Base-by-base conservation (phyloP, 2,329 filamentous ascomycete genomes). In the Colletotrichum sp. region DNA sequence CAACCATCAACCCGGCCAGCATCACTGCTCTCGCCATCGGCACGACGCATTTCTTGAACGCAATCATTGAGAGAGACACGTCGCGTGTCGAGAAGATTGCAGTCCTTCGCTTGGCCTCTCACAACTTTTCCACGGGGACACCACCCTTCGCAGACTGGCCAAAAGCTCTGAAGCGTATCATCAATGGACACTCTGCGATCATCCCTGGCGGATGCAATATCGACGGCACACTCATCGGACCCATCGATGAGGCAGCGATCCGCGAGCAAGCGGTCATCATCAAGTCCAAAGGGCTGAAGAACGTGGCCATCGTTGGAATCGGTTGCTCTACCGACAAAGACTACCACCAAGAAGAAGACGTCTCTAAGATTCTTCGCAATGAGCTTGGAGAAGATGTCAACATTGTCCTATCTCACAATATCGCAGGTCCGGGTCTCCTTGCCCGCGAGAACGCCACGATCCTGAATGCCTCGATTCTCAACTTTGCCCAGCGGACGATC, bases 21-120 rank as follows among this genome's bases (percentile, higher is more conserved):
- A 83, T 91, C 21, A 85, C 87, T 16, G 88, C 87, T 75, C 86
- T 90, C 16, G 89, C 88, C 4, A 89, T 91, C 76, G 89, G 89
- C 68, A 90, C 88, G 2, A 92, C 90, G 1, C 90, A 92, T 75
- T 92, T 92, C 78, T 86, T 92, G 78, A 92, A 92, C 76, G 90
- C 90, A 10, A 88, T 92, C 4, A 84, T 92, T 1, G 89, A 92
- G 80, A 84, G 87, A 59, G 90, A 92, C 76, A 84, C 83, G 9
- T 80, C 85, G 2, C 85, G 88, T 3, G 81, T 92, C 4, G 85
- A 86, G 16, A 84, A 81, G 7, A 89, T 92, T 7, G 90, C 89
- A 3, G 89, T 92, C 3, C 79, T 92, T 18, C 87, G 90, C 8
- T 85, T 92, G 7, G 90, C 88, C 59, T 89, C 90, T 0, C 88